Percentiles rank a stretch among this genome's conserved stretches.
These are phyloP conservation scores for Rhexocercosporidium sp. DNA, from an alignment of 2,329 filamentous ascomycete genomes.

Conservation along the genomic window DNA sequence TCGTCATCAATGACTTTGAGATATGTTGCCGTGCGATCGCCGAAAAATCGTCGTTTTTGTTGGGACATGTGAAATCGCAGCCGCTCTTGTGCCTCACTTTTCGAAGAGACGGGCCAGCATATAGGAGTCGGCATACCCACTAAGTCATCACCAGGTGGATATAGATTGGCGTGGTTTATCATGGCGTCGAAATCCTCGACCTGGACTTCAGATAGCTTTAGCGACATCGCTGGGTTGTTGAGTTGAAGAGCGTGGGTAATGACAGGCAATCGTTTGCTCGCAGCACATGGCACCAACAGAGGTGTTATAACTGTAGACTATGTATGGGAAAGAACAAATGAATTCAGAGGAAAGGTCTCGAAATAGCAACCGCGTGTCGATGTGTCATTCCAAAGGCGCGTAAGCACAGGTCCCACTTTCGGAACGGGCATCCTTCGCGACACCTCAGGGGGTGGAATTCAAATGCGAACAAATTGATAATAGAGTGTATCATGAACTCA, in stretches of 20 bases:
- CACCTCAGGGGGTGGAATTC: background rate
- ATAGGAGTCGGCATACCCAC: conserved; percentile 21
- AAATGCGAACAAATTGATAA: too few species aligned
- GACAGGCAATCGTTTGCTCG: too few species aligned
- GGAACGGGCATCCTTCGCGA: background rate
- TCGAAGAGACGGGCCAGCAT: conserved; percentile 21
- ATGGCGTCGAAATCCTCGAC: conserved; percentile 24
- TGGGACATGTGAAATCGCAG: conserved; percentile 25
- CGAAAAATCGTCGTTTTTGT: conserved; percentile 28
- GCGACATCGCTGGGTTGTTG: conserved; percentile 11
- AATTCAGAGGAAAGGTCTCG: background rate
- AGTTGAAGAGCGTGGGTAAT: background rate
- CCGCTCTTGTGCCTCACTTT: conserved; percentile 15
- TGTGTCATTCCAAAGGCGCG: conserved; percentile 10
- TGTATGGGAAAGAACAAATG: background rate
- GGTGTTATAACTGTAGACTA: too few species aligned
- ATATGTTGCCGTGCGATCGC: conserved; percentile 25
- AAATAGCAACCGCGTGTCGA: background rate
- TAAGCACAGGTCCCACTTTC: conserved; percentile 5
- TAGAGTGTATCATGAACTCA: too few species aligned
- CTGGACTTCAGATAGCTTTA: conserved; percentile 14
- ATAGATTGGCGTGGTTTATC: conserved; percentile 19
- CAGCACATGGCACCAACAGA: too few species aligned
- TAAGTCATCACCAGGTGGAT: conserved; percentile 25
- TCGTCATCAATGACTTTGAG: conserved; percentile 30